Evolutionary conservation across 805 yeast species (phyloP).

Genomic region (Henningerozyma blattae): DNA sequence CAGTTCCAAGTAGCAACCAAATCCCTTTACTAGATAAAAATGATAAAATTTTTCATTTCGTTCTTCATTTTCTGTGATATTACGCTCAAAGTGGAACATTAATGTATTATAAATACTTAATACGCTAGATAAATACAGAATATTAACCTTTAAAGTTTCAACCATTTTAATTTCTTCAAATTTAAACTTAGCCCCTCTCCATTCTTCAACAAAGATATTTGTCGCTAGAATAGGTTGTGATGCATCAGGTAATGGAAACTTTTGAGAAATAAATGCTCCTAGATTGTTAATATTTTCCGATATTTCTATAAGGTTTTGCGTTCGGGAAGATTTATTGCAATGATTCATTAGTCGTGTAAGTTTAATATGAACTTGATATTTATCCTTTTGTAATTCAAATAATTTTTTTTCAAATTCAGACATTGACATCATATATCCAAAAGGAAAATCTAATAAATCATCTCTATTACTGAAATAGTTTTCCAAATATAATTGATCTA

Average conservation of each 20-base stretch:
- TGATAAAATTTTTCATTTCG: conserved; percentile 5
- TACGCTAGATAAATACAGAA: conserved; percentile 6
- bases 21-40: conserved; percentile 2
- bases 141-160: conserved; percentile 7
- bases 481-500: too few species aligned
- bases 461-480: too few species aligned
- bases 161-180: conserved; percentile 2
- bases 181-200: conserved; percentile 6
- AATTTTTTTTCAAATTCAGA: too few species aligned
- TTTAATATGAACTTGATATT: conserved; percentile 8
- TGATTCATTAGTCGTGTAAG: conserved; percentile 4
- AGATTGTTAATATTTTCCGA: conserved; percentile 5
- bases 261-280: conserved; percentile 3
- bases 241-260: conserved; percentile 6
- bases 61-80: conserved; percentile 1
- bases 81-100: conserved; percentile 8
- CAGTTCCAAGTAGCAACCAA: conserved; percentile 3
- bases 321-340: conserved; percentile 1
- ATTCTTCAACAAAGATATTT: not conserved
- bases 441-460: too few species aligned
- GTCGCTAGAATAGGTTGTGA: too few species aligned
- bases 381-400: conserved; percentile 6
- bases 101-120: conserved; percentile 6
- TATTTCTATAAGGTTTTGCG: conserved; percentile 3
- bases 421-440: too few species aligned